These are phyloP conservation scores for Takashimella tepidaria DNA, from an alignment of 1,284 basidiomycete genomes.

Conservation along the genomic window DNA sequence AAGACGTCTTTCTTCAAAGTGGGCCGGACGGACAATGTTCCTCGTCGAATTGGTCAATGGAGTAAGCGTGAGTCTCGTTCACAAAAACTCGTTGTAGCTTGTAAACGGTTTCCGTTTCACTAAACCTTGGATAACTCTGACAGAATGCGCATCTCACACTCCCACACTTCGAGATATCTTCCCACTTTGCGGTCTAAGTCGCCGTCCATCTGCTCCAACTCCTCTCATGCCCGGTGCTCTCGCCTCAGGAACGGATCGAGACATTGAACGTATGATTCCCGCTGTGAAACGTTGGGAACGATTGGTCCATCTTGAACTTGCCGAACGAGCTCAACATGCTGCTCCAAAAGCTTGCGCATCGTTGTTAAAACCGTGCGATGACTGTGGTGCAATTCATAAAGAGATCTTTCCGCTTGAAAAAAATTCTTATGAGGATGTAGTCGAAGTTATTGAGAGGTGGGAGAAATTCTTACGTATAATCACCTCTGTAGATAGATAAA, in stretches of 20 bases:
- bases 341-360: conserved; percentile 13
- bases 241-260: conserved; percentile 9
- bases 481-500: background rate
- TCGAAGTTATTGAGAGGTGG: conserved; percentile 43
- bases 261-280: conserved; percentile 12
- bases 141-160: conserved; percentile 40
- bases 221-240: conserved; percentile 35
- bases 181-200: conserved; percentile 21
- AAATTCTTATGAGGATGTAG: conserved; percentile 30
- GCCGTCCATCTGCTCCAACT: conserved; percentile 9
- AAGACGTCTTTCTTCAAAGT: conserved; percentile 41
- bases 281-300: conserved; percentile 44
- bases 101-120: too few relatives aligned
- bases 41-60: conserved; percentile 46
- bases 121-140: too few relatives aligned
- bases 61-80: conserved; percentile 29
- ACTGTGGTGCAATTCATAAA: conserved; percentile 39
- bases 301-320: conserved; percentile 46
- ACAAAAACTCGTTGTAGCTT: background rate
- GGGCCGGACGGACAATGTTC: conserved; percentile 46
- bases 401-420: conserved; percentile 40
- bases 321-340: conserved; percentile 25
- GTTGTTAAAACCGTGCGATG: conserved; percentile 28
- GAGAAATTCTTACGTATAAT: conserved; percentile 37
- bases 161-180: conserved; percentile 45